These are phyloP conservation scores for Somion occarium DNA, from an alignment of 1,284 basidiomycete genomes.

Conservation along the genomic window DNA sequence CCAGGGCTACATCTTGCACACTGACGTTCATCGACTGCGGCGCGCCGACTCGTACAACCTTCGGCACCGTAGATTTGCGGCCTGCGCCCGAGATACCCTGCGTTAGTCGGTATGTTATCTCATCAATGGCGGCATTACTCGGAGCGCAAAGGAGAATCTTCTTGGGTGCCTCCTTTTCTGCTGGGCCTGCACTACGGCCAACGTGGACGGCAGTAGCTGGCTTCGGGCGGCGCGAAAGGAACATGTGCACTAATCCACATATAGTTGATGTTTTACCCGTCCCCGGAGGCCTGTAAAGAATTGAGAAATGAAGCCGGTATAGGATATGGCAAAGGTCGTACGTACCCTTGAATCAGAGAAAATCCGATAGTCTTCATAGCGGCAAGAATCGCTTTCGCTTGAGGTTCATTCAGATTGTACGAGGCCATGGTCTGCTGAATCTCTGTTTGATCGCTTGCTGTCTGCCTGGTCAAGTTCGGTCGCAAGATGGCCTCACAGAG, in stretches of 20 bases:
- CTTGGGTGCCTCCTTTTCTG: constrained; percentile 46
- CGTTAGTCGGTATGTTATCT: constrained; percentile 87
- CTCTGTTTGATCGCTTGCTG: constrained; percentile 46
- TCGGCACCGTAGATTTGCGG: constrained; percentile 55
- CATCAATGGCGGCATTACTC: constrained; percentile 98
- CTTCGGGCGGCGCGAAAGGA: constrained; percentile 58
- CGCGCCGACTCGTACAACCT: constrained; percentile 87
- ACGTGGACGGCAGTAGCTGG: constrained; percentile 44
- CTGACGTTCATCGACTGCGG: constrained; percentile 77
- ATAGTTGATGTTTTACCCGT: constrained; percentile 99
- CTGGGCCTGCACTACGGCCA: constrained; percentile 36
- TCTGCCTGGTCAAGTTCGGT: constrained; percentile 52
- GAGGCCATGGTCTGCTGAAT: constrained; percentile 64
- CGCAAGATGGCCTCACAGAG: constrained; percentile 66
- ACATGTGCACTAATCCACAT: constrained; percentile 87
- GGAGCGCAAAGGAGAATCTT: constrained; percentile 96
- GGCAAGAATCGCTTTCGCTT: constrained; percentile 85
- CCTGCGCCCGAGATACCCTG: constrained; percentile 65
- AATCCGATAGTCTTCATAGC: constrained; percentile 79
- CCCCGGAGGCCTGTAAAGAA: constrained; percentile 83
- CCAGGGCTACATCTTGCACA: constrained; percentile 86
- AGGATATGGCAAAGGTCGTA: no score
- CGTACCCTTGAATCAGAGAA: constrained; percentile 91
- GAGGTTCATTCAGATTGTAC: constrained; percentile 88
- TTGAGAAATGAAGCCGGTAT: no score